Conservation (phyloP, 1,284 basidiomycete genomes). For the Sanghuangporus sanghuang region DNA sequence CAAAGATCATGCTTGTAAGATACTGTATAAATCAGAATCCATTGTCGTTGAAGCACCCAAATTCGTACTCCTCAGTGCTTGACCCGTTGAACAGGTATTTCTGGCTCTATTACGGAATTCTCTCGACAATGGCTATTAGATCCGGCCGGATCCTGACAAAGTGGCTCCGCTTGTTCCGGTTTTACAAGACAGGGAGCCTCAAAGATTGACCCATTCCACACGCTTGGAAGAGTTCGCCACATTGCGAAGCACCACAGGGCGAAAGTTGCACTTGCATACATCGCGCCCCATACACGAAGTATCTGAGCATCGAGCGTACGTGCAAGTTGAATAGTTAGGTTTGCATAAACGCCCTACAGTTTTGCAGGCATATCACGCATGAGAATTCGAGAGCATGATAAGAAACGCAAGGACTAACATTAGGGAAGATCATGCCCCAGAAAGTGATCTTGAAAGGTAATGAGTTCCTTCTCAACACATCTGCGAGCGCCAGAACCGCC, state of each 20-base stretch:
- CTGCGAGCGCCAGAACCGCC: constrained; percentile 39
- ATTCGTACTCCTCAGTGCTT: not conserved
- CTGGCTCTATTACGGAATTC: not conserved
- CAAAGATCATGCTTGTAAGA: too few species aligned
- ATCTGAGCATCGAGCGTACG: constrained; percentile 46
- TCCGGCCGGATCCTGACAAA: constrained; percentile 17
- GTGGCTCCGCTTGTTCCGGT: constrained; percentile 12
- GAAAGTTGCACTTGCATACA: constrained; percentile 47
- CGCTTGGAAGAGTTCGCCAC: constrained; percentile 35
- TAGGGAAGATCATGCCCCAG: constrained; percentile 61
- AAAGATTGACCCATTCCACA: constrained; percentile 40
- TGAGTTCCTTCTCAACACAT: constrained; percentile 32
- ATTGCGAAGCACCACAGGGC: constrained; percentile 53
- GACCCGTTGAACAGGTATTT: not conserved
- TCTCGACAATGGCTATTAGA: not conserved
- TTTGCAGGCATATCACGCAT: not conserved
- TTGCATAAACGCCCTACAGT: constrained; percentile 56
- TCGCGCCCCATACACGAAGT: constrained; percentile 49
- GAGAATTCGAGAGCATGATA: not conserved
- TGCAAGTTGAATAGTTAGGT: constrained; percentile 52
- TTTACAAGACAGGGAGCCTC: constrained; percentile 37
- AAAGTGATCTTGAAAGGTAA: constrained; percentile 46
- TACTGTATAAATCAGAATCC: not conserved
- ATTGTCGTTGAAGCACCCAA: not conserved
- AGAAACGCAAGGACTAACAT: constrained; percentile 33